Evolutionary conservation across 768 basidiomycete genomes (phyloP).

Genomic region (Mycena chlorophos): DNA sequence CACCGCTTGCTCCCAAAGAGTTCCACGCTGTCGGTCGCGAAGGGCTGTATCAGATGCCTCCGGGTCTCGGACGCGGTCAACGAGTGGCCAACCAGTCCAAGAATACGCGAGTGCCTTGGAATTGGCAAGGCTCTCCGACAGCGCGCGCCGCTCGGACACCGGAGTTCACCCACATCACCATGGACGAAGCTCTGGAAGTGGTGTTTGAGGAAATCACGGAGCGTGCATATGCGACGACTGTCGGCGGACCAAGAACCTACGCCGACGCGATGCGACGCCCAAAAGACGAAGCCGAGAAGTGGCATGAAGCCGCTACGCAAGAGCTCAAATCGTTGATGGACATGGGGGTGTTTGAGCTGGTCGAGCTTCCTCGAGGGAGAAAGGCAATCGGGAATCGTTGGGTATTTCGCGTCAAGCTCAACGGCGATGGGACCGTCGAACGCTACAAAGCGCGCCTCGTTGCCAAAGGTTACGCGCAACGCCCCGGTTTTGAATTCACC

Average conservation of each 20-base stretch:
- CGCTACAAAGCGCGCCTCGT: slow-evolving; percentile 27
- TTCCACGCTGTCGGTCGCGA: not conserved
- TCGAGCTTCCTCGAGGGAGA: slow-evolving; percentile 31
- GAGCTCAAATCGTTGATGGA: slow-evolving; percentile 28
- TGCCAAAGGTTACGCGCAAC: slow-evolving; percentile 28
- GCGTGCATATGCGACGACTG: not conserved
- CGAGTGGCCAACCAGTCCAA: not conserved
- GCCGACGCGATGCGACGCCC: not conserved
- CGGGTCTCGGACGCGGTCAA: not conserved
- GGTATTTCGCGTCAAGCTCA: slow-evolving; percentile 26
- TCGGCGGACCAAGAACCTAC: not conserved
- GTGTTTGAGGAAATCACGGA: not conserved
- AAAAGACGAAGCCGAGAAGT: slow-evolving; percentile 15
- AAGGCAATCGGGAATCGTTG: slow-evolving; percentile 22
- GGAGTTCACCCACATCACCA: not conserved
- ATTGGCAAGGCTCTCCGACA: not conserved
- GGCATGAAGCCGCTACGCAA: slow-evolving; percentile 29
- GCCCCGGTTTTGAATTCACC: slow-evolving; percentile 35
- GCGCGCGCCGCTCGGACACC: not conserved
- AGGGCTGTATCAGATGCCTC: not conserved
- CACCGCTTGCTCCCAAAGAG: not conserved
- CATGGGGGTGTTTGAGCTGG: slow-evolving; percentile 37
- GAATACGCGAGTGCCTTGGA: not conserved
- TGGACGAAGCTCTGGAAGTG: not conserved
- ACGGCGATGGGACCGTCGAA: slow-evolving; percentile 21